These are phyloP conservation scores for Umbelopsis isabellina DNA, from an alignment of 192 early-diverging fungal species.

Conservation along the genomic window DNA sequence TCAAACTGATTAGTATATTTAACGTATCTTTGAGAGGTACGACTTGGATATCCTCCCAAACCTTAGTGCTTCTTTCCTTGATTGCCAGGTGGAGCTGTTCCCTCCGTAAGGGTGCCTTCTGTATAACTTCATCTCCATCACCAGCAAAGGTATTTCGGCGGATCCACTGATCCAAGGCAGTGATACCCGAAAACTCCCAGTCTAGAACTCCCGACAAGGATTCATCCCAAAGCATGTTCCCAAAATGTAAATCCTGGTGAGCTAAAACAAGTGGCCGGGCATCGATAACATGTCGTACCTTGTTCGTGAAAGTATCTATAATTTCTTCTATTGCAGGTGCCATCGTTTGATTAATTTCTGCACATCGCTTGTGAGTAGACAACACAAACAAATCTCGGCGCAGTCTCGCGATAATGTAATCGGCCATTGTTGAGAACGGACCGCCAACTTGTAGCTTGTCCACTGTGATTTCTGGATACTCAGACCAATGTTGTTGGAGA, in stretches of 20 bases:
- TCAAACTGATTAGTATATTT: not conserved
- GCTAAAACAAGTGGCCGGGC: not conserved
- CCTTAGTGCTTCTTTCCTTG: not conserved
- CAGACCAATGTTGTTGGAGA: not conserved
- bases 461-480: not conserved
- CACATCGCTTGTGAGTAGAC: not conserved
- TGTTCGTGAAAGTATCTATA: not conserved
- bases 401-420: not conserved
- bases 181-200: conserved; percentile 13
- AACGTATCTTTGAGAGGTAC: not conserved
- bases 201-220: not conserved
- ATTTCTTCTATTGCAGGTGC: not conserved
- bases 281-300: not conserved
- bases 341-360: not conserved
- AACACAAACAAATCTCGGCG: not conserved
- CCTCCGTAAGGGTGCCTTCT: not conserved
- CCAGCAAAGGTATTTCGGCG: conserved; percentile 10
- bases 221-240: conserved; percentile 3
- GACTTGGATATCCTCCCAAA: not conserved
- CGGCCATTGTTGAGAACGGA: not conserved
- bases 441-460: conserved; percentile 4
- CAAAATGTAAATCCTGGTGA: conserved; percentile 12
- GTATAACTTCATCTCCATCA: not conserved
- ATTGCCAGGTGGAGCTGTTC: not conserved
- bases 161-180: conserved; percentile 6